phyloP scores from a whole-genome alignment of 352 stramenopile genomes.

The Phytopythium montanum region DNA sequence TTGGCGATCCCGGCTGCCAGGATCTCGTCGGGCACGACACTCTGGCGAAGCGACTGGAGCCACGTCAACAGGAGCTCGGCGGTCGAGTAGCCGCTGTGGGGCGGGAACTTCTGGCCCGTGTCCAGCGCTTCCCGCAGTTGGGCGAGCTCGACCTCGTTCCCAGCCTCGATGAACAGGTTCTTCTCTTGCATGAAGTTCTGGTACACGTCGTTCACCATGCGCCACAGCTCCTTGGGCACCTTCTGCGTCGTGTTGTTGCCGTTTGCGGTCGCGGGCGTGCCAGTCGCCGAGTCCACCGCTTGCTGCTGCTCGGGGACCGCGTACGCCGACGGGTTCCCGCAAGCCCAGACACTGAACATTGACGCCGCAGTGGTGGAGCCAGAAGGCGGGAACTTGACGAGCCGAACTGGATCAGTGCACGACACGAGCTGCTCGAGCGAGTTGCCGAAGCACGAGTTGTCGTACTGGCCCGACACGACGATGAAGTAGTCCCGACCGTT shows the following conservation, averaged over 20 bases:
- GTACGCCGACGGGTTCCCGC: conserved; percentile 6
- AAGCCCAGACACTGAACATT: conserved; percentile 43
- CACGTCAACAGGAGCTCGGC: conserved; percentile 90
- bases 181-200: conserved; percentile 67
- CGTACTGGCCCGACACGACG: conserved; percentile 90
- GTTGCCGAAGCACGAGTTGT: conserved; percentile 93
- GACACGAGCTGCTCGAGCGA: conserved; percentile 94
- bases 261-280: conserved; percentile 8
- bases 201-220: conserved; percentile 96
- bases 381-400: conserved; percentile 25
- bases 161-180: conserved; percentile 81
- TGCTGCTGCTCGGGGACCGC: conserved; percentile 2
- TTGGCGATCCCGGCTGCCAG: conserved; percentile 63
- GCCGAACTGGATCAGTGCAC: conserved; percentile 85
- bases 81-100: conserved; percentile 87
- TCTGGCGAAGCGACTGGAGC: conserved; percentile 87
- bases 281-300: conserved; percentile 15
- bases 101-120: conserved; percentile 81
- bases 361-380: conserved; percentile 16
- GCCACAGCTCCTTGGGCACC: conserved; percentile 97
- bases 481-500: conserved; percentile 97
- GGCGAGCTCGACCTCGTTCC: conserved; percentile 60
- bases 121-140: conserved; percentile 91
- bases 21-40: conserved; percentile 83
- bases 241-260: conserved; percentile 36